These are phyloP conservation scores for Dioszegia aurantiaca DNA, from an alignment of 768 basidiomycete species.

Conservation along the genomic window DNA sequence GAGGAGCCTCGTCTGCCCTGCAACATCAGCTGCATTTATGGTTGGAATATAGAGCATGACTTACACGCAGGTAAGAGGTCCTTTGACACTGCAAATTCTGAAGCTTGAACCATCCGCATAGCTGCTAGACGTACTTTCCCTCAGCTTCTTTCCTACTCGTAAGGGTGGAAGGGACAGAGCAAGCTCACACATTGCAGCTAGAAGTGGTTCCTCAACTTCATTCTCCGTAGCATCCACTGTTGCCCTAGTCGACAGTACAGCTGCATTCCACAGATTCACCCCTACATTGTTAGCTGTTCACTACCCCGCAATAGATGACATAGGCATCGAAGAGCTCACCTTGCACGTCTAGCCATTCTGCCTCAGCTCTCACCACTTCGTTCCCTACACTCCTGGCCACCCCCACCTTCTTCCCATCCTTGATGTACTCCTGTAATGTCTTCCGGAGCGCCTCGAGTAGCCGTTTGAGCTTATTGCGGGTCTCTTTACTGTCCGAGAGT, in stretches of 20 bases:
- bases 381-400: not conserved
- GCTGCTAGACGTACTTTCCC: slow-evolving; percentile 6
- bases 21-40: not conserved
- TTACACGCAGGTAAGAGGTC: not conserved
- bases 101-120: slow-evolving; percentile 1
- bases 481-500: not conserved
- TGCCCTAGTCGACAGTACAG: slow-evolving; percentile 1
- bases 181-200: slow-evolving; percentile 13
- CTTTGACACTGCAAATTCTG: not conserved
- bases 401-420: not conserved
- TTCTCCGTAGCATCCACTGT: not conserved
- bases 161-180: not conserved
- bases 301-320: not conserved
- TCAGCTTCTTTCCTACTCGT: too few relatives aligned
- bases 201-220: not conserved
- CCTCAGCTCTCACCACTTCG: not conserved
- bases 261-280: slow-evolving; percentile 6
- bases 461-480: not conserved
- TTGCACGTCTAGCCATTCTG: slow-evolving; percentile 3
- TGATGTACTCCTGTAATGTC: not conserved
- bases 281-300: not conserved
- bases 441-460: not conserved
- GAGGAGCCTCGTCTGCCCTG: not conserved
- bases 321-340: not conserved
- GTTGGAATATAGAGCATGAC: not conserved